Evolutionary conservation across 345 rosid genomes (phyloP).

Genomic region (Brassica juncea): DNA sequence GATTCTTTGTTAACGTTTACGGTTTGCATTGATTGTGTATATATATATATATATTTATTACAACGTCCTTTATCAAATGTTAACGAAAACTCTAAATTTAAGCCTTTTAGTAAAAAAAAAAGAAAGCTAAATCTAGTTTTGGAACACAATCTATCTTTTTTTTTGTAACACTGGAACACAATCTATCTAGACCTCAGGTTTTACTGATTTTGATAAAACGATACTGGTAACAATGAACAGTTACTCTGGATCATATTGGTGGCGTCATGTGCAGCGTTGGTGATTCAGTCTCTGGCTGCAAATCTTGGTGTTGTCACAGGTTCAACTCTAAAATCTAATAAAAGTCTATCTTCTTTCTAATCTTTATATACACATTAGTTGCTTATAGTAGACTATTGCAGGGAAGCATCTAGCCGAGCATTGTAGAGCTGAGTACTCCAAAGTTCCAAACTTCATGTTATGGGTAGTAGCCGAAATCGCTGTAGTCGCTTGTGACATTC

Average conservation of each 20-base stretch:
- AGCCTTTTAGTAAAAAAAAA: too few species aligned
- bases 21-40: not conserved
- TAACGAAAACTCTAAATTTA: not conserved
- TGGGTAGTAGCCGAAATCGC: slow-evolving; percentile 91
- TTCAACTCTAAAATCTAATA: not conserved
- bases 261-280: slow-evolving; percentile 90
- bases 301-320: slow-evolving; percentile 98
- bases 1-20: not conserved
- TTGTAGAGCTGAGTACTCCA: slow-evolving; percentile 80
- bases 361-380: not conserved
- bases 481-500: slow-evolving; percentile 93
- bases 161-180: not conserved
- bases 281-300: slow-evolving; percentile 92
- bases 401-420: slow-evolving; percentile 96
- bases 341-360: not conserved
- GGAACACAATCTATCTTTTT: not conserved
- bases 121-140: not conserved
- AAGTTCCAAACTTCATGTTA: slow-evolving; percentile 69
- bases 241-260: slow-evolving; percentile 90
- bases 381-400: slow-evolving; percentile 14
- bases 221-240: slow-evolving; percentile 42
- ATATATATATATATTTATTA: too few species aligned
- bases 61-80: not conserved
- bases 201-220: not conserved
- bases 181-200: not conserved